Conservation (phyloP, 2,329 filamentous ascomycete genomes). For the Fusarium sublunatum region DNA sequence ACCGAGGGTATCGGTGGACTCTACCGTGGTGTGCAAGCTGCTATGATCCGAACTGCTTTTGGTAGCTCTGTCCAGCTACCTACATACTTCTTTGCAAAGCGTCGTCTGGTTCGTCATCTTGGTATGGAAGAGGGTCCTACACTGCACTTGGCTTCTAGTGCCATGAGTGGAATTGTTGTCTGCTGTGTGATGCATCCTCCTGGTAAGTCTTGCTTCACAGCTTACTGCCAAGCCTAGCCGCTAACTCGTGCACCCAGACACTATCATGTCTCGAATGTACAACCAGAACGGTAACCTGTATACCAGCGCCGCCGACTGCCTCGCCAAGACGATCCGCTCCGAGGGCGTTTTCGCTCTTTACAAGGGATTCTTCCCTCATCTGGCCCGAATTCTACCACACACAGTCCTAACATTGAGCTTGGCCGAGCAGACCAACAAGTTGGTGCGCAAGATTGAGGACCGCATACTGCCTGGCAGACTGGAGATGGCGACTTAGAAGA, state of each 20-base stretch:
- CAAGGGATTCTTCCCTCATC: slow-evolving; percentile 95
- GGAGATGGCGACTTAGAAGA: slow-evolving; percentile 42
- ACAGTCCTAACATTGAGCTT: slow-evolving; percentile 93
- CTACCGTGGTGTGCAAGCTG: slow-evolving; percentile 90
- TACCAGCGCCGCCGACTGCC: slow-evolving; percentile 89
- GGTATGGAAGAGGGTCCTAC: slow-evolving; percentile 92
- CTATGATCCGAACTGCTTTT: slow-evolving; percentile 96
- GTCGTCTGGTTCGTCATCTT: slow-evolving; percentile 81
- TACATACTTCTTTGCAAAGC: slow-evolving; percentile 98
- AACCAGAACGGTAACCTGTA: slow-evolving; percentile 99
- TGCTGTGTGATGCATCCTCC: slow-evolving; percentile 99
- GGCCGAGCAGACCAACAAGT: slow-evolving; percentile 96
- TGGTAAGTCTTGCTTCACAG: slow-evolving; percentile 61
- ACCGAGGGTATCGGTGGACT: slow-evolving; percentile 82
- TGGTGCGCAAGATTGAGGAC: slow-evolving; percentile 81
- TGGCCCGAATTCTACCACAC: slow-evolving; percentile 93
- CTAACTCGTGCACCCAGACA: slow-evolving; percentile 66
- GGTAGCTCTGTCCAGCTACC: slow-evolving; percentile 96
- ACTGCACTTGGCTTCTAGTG: slow-evolving; percentile 88
- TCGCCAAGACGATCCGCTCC: slow-evolving; percentile 89
- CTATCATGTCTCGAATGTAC: slow-evolving; percentile 98
- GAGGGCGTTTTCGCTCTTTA: slow-evolving; percentile 95
- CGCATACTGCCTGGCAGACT: slow-evolving; percentile 59
- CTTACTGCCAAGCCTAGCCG: neutral
- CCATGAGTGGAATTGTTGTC: slow-evolving; percentile 92